Conservation (phyloP, 148 eudicot species). For the Rhododendron mucronatum region DNA sequence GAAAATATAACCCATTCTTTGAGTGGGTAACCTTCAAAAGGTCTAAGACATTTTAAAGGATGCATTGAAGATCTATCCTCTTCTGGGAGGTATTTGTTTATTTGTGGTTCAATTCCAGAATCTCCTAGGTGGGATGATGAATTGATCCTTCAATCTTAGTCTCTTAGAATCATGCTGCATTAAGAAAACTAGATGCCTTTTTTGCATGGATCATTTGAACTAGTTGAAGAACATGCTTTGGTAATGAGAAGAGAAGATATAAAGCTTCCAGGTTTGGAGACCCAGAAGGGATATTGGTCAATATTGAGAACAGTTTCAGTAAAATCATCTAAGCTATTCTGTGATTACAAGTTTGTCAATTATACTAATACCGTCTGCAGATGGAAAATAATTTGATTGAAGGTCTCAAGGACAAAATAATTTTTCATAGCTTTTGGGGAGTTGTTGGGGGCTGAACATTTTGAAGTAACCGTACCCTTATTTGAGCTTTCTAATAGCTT, state of each 20-base stretch:
- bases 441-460: background rate
- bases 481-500: background rate
- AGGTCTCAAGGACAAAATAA: background rate
- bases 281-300: background rate
- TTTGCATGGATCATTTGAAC: background rate
- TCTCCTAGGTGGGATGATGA: background rate
- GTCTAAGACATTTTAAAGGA: background rate
- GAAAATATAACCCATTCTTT: slow-evolving; percentile 18
- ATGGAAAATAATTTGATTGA: background rate
- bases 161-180: background rate
- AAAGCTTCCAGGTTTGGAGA: background rate
- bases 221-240: background rate
- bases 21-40: slow-evolving; percentile 7
- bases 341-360: background rate
- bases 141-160: background rate
- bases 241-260: background rate
- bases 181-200: background rate
- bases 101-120: background rate
- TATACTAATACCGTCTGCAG: background rate
- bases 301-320: background rate
- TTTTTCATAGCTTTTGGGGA: background rate
- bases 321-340: background rate
- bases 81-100: background rate
- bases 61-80: slow-evolving; percentile 2
- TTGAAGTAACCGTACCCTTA: background rate